Conservation (phyloP, 139 green algal species). For the Auxenochlorella protothecoides region DNA sequence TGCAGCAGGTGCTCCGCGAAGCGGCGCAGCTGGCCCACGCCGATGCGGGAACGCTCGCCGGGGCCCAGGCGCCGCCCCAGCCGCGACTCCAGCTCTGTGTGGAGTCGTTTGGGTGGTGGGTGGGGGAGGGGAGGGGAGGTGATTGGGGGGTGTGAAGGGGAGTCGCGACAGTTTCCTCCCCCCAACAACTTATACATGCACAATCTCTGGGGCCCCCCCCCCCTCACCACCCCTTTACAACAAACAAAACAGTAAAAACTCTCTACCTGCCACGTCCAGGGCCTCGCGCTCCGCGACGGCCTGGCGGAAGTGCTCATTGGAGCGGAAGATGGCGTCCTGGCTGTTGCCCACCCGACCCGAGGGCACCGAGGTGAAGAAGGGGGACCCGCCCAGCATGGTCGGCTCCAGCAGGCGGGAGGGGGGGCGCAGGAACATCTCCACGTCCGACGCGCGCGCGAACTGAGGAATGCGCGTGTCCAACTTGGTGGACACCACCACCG, state of each 20-base stretch:
- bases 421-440: constrained; percentile 82
- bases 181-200: too few species aligned
- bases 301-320: constrained; percentile 84
- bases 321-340: constrained; percentile 68
- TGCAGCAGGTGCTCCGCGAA: constrained; percentile 91
- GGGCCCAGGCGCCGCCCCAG: constrained; percentile 45
- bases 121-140: too few species aligned
- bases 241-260: too few species aligned
- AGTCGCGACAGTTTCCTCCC: too few species aligned
- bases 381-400: constrained; percentile 72
- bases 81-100: constrained; percentile 50
- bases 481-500: constrained; percentile 93
- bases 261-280: neutral
- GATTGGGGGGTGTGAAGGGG: too few species aligned
- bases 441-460: constrained; percentile 73
- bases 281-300: constrained; percentile 66
- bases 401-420: constrained; percentile 49
- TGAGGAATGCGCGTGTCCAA: constrained; percentile 90
- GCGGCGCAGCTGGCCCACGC: constrained; percentile 68
- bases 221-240: too few species aligned
- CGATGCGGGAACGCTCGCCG: constrained; percentile 64
- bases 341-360: constrained; percentile 70
- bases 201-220: too few species aligned
- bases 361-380: constrained; percentile 93
- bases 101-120: too few species aligned